These are phyloP conservation scores for Candida ortonii DNA, from an alignment of 805 yeast species.

Conservation along the genomic window DNA sequence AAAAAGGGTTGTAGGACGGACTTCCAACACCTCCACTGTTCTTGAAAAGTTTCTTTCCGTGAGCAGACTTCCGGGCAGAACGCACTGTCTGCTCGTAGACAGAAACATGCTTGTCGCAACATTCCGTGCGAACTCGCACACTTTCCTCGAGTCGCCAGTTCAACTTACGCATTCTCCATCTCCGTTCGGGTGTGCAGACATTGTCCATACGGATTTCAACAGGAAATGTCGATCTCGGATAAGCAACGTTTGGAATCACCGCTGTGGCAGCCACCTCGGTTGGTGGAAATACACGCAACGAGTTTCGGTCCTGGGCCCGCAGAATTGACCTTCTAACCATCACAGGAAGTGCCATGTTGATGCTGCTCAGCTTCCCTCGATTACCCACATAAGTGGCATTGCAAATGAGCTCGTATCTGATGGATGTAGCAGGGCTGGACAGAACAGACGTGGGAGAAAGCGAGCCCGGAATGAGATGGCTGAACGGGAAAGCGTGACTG, in stretches of 20 bases:
- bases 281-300: conserved; percentile 92
- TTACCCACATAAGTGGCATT: conserved; percentile 41
- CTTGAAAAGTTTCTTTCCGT: conserved; percentile 24
- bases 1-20: conserved; percentile 27
- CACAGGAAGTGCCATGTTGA: conserved; percentile 57
- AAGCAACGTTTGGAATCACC: conserved; percentile 81
- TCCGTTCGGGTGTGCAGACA: conserved; percentile 50
- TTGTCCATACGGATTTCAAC: conserved; percentile 81
- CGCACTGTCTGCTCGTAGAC: conserved; percentile 49
- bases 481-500: conserved; percentile 85
- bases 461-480: conserved; percentile 83
- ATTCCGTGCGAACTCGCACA: conserved; percentile 54
- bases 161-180: conserved; percentile 93
- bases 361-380: conserved; percentile 34
- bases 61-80: conserved; percentile 31
- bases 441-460: conserved; percentile 83
- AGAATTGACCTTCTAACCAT: conserved; percentile 73
- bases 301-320: conserved; percentile 80
- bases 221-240: conserved; percentile 83
- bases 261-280: conserved; percentile 87
- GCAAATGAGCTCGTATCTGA: conserved; percentile 78
- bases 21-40: conserved; percentile 30
- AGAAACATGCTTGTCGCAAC: conserved; percentile 56
- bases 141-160: conserved; percentile 88
- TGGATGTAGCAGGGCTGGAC: conserved; percentile 43